Percentiles rank a stretch among this genome's conserved stretches.
These are phyloP conservation scores for Colletotrichum cuscutae DNA, from an alignment of 2,329 filamentous ascomycete genomes.

Conservation along the genomic window DNA sequence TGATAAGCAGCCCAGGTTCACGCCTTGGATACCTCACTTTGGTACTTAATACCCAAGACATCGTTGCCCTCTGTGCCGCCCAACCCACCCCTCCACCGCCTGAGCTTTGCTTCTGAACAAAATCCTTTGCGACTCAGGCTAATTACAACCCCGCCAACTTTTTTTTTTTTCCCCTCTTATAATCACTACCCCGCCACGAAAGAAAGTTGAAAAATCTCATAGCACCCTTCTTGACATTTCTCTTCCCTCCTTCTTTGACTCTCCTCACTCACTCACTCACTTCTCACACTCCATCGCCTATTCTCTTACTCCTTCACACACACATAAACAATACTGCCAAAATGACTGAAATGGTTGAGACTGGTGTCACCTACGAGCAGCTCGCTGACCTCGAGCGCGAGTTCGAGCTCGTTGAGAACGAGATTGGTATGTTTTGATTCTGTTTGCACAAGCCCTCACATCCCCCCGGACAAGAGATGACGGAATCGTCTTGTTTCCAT, in stretches of 20 bases:
- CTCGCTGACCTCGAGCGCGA: conserved; percentile 84
- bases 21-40: conserved; percentile 2
- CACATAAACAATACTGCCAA: conserved; percentile 20
- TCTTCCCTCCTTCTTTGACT: no score
- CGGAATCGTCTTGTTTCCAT: not conserved
- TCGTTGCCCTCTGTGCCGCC: not conserved
- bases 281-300: not conserved
- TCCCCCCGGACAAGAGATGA: no score
- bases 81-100: conserved; percentile 36
- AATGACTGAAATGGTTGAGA: conserved; percentile 48
- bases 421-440: conserved; percentile 74
- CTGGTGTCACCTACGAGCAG: conserved; percentile 75
- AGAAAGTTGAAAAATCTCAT: not conserved
- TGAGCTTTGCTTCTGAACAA: conserved; percentile 23
- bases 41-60: conserved; percentile 16
- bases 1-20: conserved; percentile 20
- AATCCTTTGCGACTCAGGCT: conserved; percentile 33
- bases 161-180: not conserved
- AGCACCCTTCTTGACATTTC: not conserved
- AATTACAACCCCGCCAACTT: conserved; percentile 20
- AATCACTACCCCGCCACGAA: conserved; percentile 21
- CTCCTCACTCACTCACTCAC: not conserved
- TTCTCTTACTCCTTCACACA: not conserved
- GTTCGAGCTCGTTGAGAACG: conserved; percentile 84
- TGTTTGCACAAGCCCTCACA: not conserved